Evolutionary conservation across 139 green algal species (phyloP).

Genomic region (Chlorella sp.): DNA sequence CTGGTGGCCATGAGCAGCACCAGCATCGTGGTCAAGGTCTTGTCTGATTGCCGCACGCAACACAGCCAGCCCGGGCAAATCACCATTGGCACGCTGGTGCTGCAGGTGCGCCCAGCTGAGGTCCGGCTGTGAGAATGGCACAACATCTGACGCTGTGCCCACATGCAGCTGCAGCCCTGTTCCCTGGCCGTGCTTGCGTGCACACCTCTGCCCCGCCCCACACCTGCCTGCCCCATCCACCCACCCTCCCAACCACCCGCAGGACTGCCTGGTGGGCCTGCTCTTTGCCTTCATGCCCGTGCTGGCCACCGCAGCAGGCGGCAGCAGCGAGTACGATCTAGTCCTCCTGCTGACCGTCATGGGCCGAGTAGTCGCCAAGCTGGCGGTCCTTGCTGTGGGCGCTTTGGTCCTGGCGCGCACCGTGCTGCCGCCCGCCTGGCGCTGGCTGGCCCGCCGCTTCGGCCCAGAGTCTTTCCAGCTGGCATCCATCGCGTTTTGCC

Average conservation of each 20-base stretch:
- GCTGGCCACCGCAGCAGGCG: conserved; percentile 56
- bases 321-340: conserved; percentile 10
- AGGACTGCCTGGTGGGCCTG: conserved; percentile 94
- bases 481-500: conserved; percentile 82
- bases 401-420: conserved; percentile 58
- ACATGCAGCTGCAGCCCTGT: too few species aligned
- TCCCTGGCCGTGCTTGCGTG: too few species aligned
- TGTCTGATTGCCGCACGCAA: conserved; percentile 63
- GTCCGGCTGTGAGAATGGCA: too few species aligned
- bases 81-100: conserved; percentile 91
- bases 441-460: conserved; percentile 54
- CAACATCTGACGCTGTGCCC: too few species aligned
- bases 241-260: conserved; percentile 17
- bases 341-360: conserved; percentile 17
- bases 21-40: conserved; percentile 93
- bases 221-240: neutral
- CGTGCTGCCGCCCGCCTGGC: conserved; percentile 70
- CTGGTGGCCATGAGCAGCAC: conserved; percentile 89
- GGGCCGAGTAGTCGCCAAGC: conserved; percentile 41
- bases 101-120: conserved; percentile 77
- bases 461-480: conserved; percentile 88
- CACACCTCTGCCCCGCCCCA: neutral
- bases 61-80: conserved; percentile 85
- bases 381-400: conserved; percentile 48
- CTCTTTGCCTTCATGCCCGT: conserved; percentile 96